phyloP scores from a whole-genome alignment of 73 alveolate genomes.

The Vitrella brassicaformis region DNA sequence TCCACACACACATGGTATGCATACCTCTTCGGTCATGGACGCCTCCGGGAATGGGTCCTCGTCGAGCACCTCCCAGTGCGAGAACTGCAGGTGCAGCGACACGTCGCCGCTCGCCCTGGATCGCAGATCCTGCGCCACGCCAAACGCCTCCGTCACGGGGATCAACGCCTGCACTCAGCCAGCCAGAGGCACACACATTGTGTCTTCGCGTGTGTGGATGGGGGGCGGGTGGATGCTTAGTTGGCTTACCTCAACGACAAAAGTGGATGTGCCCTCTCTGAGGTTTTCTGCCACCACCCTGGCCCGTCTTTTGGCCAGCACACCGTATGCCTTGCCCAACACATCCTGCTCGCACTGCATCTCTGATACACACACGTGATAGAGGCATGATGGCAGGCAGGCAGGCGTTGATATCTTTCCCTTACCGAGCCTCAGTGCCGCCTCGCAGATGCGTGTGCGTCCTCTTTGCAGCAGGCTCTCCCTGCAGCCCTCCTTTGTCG shows the following conservation, averaged over 20 bases:
- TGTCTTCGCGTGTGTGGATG: too few relatives aligned
- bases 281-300: slow-evolving; percentile 5
- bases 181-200: too few relatives aligned
- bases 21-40: neutral
- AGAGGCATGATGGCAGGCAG: neutral
- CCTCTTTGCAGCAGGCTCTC: slow-evolving; percentile 14
- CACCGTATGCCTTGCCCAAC: slow-evolving; percentile 35
- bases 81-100: slow-evolving; percentile 20
- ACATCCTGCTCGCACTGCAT: slow-evolving; percentile 1
- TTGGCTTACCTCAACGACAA: neutral
- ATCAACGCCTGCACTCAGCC: neutral
- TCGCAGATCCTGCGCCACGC: neutral
- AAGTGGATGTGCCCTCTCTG: slow-evolving; percentile 25
- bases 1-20: neutral
- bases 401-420: neutral
- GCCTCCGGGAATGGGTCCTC: slow-evolving; percentile 7
- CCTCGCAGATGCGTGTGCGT: slow-evolving; percentile 25
- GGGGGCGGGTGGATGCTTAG: too few relatives aligned
- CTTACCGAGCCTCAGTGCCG: neutral
- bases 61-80: slow-evolving; percentile 22
- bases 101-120: slow-evolving; percentile 8
- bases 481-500: slow-evolving; percentile 20
- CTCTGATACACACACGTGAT: neutral
- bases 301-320: slow-evolving; percentile 34
- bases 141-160: neutral